phyloP scores from a whole-genome alignment of 192 early-diverging fungal genomes.

The Podila minutissima region DNA sequence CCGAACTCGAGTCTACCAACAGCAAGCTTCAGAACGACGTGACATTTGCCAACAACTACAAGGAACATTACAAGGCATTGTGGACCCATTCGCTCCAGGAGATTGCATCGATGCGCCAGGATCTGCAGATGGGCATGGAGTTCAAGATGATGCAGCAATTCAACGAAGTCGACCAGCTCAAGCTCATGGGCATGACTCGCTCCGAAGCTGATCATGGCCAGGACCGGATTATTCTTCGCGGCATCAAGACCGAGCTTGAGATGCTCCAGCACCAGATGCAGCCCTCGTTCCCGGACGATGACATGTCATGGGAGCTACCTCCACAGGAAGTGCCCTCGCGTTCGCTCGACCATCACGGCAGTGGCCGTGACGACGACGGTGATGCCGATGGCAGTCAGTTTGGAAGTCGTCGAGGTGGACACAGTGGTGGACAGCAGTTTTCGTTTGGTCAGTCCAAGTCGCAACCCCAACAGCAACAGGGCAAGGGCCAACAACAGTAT shows the following conservation, averaged over 20 bases:
- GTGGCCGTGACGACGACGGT: background rate
- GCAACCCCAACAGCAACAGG: background rate
- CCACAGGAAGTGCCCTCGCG: slow-evolving; percentile 18
- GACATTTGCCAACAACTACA: slow-evolving; percentile 52
- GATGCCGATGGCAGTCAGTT: background rate
- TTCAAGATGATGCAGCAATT: slow-evolving; percentile 55
- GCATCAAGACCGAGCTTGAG: slow-evolving; percentile 47
- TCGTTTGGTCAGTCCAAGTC: background rate
- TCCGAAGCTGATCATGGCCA: slow-evolving; percentile 45
- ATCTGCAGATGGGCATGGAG: slow-evolving; percentile 52
- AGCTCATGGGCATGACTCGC: slow-evolving; percentile 47
- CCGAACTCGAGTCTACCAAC: slow-evolving; percentile 39
- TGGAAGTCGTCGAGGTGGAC: background rate
- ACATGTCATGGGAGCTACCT: slow-evolving; percentile 42
- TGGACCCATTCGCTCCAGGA: slow-evolving; percentile 51
- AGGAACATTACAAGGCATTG: slow-evolving; percentile 48
- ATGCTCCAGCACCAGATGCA: slow-evolving; percentile 49
- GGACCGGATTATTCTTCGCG: slow-evolving; percentile 41
- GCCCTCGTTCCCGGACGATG: slow-evolving; percentile 38
- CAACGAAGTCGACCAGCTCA: slow-evolving; percentile 48
- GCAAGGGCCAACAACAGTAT: background rate
- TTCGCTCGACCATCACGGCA: background rate
- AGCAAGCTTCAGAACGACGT: slow-evolving; percentile 51
- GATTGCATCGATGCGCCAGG: slow-evolving; percentile 50
- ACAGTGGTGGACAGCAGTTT: background rate